Percentiles rank a stretch among this genome's conserved stretches.
phyloP scores from a whole-genome alignment of 768 basidiomycete species.

The Phanerochaete carnosa region DNA sequence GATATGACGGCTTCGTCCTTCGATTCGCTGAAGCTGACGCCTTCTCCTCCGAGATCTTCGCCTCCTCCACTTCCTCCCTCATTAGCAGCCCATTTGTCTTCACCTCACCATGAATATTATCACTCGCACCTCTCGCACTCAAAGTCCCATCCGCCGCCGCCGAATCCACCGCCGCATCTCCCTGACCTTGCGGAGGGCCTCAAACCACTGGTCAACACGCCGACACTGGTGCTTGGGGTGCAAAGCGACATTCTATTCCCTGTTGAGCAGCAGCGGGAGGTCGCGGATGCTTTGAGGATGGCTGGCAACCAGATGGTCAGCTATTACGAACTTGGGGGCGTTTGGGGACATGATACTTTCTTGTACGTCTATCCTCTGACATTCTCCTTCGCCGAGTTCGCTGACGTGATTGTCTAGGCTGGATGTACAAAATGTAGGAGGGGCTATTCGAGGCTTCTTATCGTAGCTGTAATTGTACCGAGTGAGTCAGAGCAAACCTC shows the following conservation, averaged over 20 bases:
- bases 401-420: conserved; percentile 40
- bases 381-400: not conserved
- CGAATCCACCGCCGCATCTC: conserved; percentile 72
- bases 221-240: conserved; percentile 86
- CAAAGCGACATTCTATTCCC: conserved; percentile 97
- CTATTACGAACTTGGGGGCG: conserved; percentile 96
- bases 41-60: conserved; percentile 21
- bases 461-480: conserved; percentile 33
- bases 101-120: conserved; percentile 20
- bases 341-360: conserved; percentile 99
- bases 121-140: conserved; percentile 42
- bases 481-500: not conserved
- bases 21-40: conserved; percentile 56
- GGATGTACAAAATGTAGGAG: conserved; percentile 86
- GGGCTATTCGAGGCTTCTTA: conserved; percentile 88
- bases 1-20: conserved; percentile 87
- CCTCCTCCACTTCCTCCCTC: conserved; percentile 28
- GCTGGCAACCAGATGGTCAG: conserved; percentile 86
- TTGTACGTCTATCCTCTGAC: conserved; percentile 50
- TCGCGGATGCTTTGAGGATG: conserved; percentile 88
- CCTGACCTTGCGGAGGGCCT: conserved; percentile 78
- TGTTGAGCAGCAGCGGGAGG: conserved; percentile 94
- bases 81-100: conserved; percentile 18
- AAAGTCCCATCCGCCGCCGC: conserved; percentile 70
- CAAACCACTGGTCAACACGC: conserved; percentile 67